Base-by-base conservation (phyloP, 176 grass and related monocot genomes). In the Eragrostis curvula region DNA sequence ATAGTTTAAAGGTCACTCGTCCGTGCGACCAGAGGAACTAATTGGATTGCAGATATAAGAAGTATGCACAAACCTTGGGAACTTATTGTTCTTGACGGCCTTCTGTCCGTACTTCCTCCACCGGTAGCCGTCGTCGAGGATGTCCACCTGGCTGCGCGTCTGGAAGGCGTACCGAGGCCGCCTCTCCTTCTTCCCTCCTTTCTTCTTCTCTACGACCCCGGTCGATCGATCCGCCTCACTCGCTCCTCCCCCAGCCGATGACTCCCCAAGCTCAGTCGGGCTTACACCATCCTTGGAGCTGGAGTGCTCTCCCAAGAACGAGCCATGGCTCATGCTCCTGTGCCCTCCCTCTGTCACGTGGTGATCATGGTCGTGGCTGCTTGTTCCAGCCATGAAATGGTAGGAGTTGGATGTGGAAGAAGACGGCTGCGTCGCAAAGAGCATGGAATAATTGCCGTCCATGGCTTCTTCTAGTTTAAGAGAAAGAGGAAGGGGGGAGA, bases 31-130 rank as follows among this genome's bases (percentile, higher is more conserved):
- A 8, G 51, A 29, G 40, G 5, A 24, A 3, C 1, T 41, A 62
- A 73, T 36, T 36, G 15, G 45, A 74, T 29, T 6, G 30, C 16
- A 18, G 6, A 36, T 36, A 36, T 36, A 36, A 36, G 43, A n/a
- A 70, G 17, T n/a, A 3, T n/a, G 0, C 27, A 25, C 9, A 14
- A 74, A 91, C 94, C 94, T 93, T 78, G 94, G 94, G 72, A 93
- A 97, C 0, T 79, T 93, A 78, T 93, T 97, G 85, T 93, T 89
- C 78, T 97, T 97, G 60, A 97, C 94, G 36, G 94, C 94, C 66
- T 97, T 97, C 87, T 97, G 94, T 8, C 94, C 94, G 81, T 97
- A 97, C 73, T 97, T 97, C 75, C 94, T 93, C 94, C 94, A 97
- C 83, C 94, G 84, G 72, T 97, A 97, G 39, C 94, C 94, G 53